Evolutionary conservation across 139 green algal genomes (phyloP), one percentile per base, ranked within the genome.

Genomic region (Mesotaenium endlicherianum): DNA sequence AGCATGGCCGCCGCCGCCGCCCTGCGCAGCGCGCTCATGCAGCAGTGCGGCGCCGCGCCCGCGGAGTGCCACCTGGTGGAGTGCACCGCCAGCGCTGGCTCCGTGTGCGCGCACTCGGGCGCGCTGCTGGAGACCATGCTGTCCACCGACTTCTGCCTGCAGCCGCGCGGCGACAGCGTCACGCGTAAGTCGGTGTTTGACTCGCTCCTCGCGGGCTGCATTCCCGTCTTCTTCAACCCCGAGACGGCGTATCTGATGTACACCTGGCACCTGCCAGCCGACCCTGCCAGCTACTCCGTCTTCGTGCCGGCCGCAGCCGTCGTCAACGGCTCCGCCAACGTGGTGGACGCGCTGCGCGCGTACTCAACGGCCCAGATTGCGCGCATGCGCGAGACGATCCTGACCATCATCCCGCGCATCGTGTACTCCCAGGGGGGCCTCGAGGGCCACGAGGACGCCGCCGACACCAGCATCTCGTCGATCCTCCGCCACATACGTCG

Each of bases 161-260:
- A 68, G 40, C 64, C 79, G 17, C 70, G 36, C n/a, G 79, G 79
- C 41, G 36, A 85, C 39, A 42, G 6, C 2, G 40, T 31, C 8
- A 41, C 70, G 2, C 79, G 79, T 14, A n/a, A 60, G n/a, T 38
- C 67, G 36, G 42, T 31, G 11, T 85, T 85, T 47, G 60, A 85
- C 40, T 60, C 79, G 11, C 36, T 85, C 20, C 17, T 85, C 2
- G 79, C 67, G 1, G 79, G 79, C 17, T 85, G 79, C 43, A 85
- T 85, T 39, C 79, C 79, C n/a, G 67, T 85, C 42, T 64, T 85
- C 45, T 80, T 85, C 43, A 39, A 85, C 70, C 20, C 34, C 14
- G 79, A 60, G 2, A 47, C 3, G 1, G 47, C 36, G 38, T 3
- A 26, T 8, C 8, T 49, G 72, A 30, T 68, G 72, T 81, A 50